A percentile compares a stretch with the other conserved stretches of the same genome.
Evolutionary conservation across 2,329 filamentous ascomycete genomes (phyloP).

Genomic region (Fusarium mundagurra): DNA sequence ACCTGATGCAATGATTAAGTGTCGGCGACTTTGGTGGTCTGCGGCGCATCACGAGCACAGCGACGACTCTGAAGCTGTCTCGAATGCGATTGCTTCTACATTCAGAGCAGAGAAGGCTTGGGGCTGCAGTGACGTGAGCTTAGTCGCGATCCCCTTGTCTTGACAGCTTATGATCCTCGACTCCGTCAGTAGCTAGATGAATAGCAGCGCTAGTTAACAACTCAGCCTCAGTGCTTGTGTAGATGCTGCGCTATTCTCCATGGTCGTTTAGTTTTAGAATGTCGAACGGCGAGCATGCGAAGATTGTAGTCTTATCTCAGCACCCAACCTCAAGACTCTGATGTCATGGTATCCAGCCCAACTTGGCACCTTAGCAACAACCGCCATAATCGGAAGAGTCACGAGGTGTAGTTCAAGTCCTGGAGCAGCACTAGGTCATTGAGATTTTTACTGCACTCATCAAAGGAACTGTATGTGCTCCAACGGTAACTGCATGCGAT

Average conservation of each 20-base stretch:
- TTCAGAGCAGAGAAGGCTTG: background rate
- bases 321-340: background rate
- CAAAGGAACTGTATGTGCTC: background rate
- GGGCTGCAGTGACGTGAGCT: background rate
- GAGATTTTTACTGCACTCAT: rapidly evolving
- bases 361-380: background rate
- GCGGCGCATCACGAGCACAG: background rate
- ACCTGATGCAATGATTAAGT: background rate
- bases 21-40: background rate
- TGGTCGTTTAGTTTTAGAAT: background rate
- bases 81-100: rapidly evolving
- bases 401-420: background rate
- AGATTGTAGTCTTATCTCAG: background rate
- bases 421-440: no score
- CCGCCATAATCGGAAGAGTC: background rate
- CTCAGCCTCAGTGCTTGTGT: background rate
- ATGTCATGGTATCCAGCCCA: background rate
- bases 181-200: background rate
- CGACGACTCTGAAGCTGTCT: background rate
- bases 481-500: background rate
- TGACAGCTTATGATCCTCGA: background rate
- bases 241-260: no score
- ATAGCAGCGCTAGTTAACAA: background rate
- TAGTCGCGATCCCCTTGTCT: background rate
- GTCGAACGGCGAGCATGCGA: rapidly evolving